Conservation (phyloP, 1,139 yeast species). For the Casaregolazyma lundiana region DNA sequence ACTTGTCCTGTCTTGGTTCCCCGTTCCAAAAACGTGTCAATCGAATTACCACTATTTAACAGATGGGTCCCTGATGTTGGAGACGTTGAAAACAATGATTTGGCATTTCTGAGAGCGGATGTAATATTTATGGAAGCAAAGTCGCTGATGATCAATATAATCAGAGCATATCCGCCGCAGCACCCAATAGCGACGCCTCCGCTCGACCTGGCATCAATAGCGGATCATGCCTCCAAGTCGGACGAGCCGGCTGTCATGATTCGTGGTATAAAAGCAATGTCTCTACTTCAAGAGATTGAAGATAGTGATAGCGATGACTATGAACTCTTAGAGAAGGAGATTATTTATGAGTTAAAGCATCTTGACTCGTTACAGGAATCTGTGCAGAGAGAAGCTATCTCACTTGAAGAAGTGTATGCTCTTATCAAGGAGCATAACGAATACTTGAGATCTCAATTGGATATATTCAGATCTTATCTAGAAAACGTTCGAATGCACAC, state of each 20-base stretch:
- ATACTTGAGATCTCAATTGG: conserved; percentile 35
- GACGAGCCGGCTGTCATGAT: conserved; percentile 33
- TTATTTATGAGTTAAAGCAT: conserved; percentile 36
- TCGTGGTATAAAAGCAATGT: conserved; percentile 36
- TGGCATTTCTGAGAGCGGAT: conserved; percentile 35
- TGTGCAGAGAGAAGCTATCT: conserved; percentile 33
- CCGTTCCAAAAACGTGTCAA: conserved; percentile 31
- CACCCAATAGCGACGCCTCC: conserved; percentile 30
- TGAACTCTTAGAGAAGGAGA: conserved; percentile 32
- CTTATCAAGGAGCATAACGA: conserved; percentile 37
- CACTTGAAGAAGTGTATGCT: conserved; percentile 34
- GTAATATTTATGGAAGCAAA: conserved; percentile 38
- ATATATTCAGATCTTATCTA: conserved; percentile 36
- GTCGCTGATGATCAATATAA: conserved; percentile 35
- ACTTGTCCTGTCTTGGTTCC: conserved; percentile 33
- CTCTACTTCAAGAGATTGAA: conserved; percentile 32
- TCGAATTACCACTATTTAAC: conserved; percentile 34
- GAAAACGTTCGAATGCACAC: conserved; percentile 37
- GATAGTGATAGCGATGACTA: conserved; percentile 30
- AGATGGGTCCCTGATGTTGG: conserved; percentile 39
- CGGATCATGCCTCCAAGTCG: conserved; percentile 33
- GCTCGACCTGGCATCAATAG: conserved; percentile 31
- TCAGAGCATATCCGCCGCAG: conserved; percentile 35
- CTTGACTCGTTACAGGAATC: conserved; percentile 36
- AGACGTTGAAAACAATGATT: conserved; percentile 29